Evolutionary conservation across 208 protist species (phyloP).

Genomic region (Sergeia podlipaevii): DNA sequence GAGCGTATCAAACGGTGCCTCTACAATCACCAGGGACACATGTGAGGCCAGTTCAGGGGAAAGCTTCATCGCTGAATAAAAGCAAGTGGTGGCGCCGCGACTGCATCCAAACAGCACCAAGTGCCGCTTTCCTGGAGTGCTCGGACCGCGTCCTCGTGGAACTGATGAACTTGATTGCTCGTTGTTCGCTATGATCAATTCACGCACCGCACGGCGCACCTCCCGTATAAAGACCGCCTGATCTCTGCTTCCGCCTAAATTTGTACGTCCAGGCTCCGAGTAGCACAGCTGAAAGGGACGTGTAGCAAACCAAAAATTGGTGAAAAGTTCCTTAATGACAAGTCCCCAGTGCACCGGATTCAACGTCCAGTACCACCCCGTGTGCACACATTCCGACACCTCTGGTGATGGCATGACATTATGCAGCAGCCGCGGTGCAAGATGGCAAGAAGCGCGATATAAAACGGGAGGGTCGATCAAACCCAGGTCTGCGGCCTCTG

Average conservation of each 20-base stretch:
- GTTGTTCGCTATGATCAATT: slow-evolving; percentile 22
- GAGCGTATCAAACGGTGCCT: slow-evolving; percentile 83
- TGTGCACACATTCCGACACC: slow-evolving; percentile 67
- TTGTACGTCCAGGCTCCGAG: slow-evolving; percentile 53
- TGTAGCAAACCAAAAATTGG: slow-evolving; percentile 44
- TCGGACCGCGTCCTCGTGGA: not conserved
- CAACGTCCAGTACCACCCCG: slow-evolving; percentile 26
- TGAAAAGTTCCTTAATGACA: slow-evolving; percentile 48
- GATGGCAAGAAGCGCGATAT: slow-evolving; percentile 46
- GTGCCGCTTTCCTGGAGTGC: slow-evolving; percentile 21
- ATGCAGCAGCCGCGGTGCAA: slow-evolving; percentile 67
- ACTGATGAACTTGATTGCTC: not conserved
- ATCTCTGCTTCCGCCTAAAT: slow-evolving; percentile 56
- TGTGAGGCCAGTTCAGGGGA: slow-evolving; percentile 42
- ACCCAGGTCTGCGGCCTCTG: not conserved
- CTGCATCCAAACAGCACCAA: slow-evolving; percentile 86
- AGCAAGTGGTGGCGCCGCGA: slow-evolving; percentile 73
- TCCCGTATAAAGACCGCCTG: slow-evolving; percentile 69
- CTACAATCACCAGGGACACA: slow-evolving; percentile 80
- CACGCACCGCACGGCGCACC: slow-evolving; percentile 50
- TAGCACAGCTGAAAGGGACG: slow-evolving; percentile 44
- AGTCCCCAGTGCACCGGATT: slow-evolving; percentile 71
- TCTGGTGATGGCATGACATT: slow-evolving; percentile 77
- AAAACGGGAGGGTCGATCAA: slow-evolving; percentile 28
- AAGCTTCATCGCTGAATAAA: slow-evolving; percentile 81